A percentile compares a stretch with the other conserved stretches of the same genome.
Conservation (phyloP, 2,329 filamentous ascomycete species). For the Curvularia spicifera region DNA sequence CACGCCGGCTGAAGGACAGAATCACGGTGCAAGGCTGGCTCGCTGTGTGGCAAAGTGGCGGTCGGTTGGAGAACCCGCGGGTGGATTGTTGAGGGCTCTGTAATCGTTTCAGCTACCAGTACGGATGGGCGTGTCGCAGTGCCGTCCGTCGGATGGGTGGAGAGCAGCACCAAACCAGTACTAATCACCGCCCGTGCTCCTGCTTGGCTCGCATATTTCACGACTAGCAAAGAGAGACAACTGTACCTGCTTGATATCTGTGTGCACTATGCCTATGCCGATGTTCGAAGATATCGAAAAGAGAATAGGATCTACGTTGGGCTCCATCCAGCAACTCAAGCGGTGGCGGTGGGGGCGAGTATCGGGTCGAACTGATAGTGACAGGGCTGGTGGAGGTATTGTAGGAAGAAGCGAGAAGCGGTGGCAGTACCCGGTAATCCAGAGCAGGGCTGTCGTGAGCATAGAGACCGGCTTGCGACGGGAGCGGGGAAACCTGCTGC, state of each 20-base stretch:
- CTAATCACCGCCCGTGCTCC: slow-evolving; percentile 14
- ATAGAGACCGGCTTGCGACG: slow-evolving; percentile 35
- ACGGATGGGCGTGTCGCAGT: slow-evolving; percentile 15
- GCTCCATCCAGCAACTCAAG: slow-evolving; percentile 10
- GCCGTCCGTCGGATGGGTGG: slow-evolving; percentile 12
- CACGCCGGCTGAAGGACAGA: slow-evolving; percentile 29
- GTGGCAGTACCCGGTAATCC: slow-evolving; percentile 33
- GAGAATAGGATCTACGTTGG: slow-evolving; percentile 31
- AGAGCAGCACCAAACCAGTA: slow-evolving; percentile 15
- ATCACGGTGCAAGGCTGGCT: slow-evolving; percentile 23
- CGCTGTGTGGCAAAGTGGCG: slow-evolving; percentile 25
- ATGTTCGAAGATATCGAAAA: slow-evolving; percentile 29
- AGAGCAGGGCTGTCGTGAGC: slow-evolving; percentile 29
- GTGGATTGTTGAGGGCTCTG: slow-evolving; percentile 27
- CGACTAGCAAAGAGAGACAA: slow-evolving; percentile 8
- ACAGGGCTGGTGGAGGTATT: slow-evolving; percentile 23
- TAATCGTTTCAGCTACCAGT: slow-evolving; percentile 31
- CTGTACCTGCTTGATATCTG: slow-evolving; percentile 27
- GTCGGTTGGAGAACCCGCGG: slow-evolving; percentile 24
- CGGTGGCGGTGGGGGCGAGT: slow-evolving; percentile 14
- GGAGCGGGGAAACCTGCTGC: slow-evolving; percentile 32
- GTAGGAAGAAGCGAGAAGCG: slow-evolving; percentile 28
- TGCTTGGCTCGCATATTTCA: slow-evolving; percentile 15
- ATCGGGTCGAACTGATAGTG: slow-evolving; percentile 14
- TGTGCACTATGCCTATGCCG: slow-evolving; percentile 16